These are phyloP conservation scores for Ruellia speciosa DNA, from an alignment of 305 asterid genomes.

Conservation along the genomic window DNA sequence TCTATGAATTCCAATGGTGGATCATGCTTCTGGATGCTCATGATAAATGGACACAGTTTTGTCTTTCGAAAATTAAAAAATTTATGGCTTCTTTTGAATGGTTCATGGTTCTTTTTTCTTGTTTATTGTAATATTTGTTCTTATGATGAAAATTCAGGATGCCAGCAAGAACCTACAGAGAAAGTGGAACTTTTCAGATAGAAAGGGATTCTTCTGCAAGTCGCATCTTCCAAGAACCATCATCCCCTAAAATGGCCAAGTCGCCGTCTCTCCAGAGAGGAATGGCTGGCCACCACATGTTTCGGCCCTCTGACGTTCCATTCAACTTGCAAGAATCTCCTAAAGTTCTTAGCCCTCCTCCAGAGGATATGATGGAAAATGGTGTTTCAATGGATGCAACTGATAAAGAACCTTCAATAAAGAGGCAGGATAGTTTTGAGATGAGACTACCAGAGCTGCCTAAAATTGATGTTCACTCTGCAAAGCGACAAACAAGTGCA, in stretches of 20 bases:
- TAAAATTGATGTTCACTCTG: constrained; percentile 84
- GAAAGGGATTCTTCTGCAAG: constrained; percentile 82
- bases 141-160: constrained; percentile 50
- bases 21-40: constrained; percentile 5
- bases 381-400: constrained; percentile 47
- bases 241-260: constrained; percentile 88
- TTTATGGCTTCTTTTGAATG: constrained; percentile 8
- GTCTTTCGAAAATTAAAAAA: background rate
- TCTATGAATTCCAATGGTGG: constrained; percentile 16
- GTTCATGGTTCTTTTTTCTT: constrained; percentile 9
- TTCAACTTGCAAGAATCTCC: constrained; percentile 80
- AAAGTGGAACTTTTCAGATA: constrained; percentile 63
- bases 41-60: constrained; percentile 9
- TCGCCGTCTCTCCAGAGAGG: constrained; percentile 94
- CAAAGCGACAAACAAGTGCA: constrained; percentile 55
- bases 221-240: constrained; percentile 75
- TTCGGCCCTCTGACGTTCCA: constrained; percentile 58
- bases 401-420: constrained; percentile 81
- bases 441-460: constrained; percentile 90
- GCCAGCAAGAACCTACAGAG: constrained; percentile 81
- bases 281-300: constrained; percentile 54
- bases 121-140: constrained; percentile 3
- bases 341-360: constrained; percentile 65
- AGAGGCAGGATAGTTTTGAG: constrained; percentile 98
- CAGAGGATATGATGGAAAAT: constrained; percentile 82